Base-by-base conservation (phyloP, 345 rosid species). In the Dipteronia dyeriana region DNA sequence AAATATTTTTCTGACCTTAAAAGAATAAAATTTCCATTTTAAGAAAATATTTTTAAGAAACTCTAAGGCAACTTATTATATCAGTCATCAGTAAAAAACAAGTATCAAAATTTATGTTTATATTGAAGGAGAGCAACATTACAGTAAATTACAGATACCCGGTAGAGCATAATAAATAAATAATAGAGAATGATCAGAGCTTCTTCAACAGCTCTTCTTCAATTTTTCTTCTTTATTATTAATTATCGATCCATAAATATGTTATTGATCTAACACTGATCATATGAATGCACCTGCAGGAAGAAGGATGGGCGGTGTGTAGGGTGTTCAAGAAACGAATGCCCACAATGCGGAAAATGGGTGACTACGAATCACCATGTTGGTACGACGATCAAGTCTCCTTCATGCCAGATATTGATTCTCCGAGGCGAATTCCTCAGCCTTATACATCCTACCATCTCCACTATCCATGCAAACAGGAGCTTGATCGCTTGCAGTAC, bases 271-370 rank as follows among this genome's bases (percentile, higher is more conserved):
- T 73, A 38, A 47, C 22, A 65, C 6, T 76, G 61, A 59, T 25
- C 16, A 62, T 62, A 70, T 75, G 63, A 81, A 84, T 76, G 83
- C 75, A 70, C 25, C 88, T 31, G 38, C 38, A 95, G 95, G 98
- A 95, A 88, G 98, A 95, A 87, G 97, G 98, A 80, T 95, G 98
- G 97, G 98, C 80, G 68, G 98, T 95, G 19, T 95, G 98, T 68
- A 90, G 98, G 87, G 98, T 93, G 61, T 95, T 95, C 90, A 95
- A 93, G 92, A 95, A 95, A 81, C 76, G 90, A 80, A 38, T 93
- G 76, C 84, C 98, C 53, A 83, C 95, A 13, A 82, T 91, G 76
- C 77, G 89, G 63, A 88, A 88, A 84, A 68, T 88, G 82, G 83
- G 90, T 51, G 92, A 88, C 26, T 90, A 85, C 23, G 91, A 89